Evolutionary conservation across 2,329 filamentous ascomycete genomes (phyloP), one percentile per base, ranked within the genome.

Genomic region (Diatrype stigma): DNA sequence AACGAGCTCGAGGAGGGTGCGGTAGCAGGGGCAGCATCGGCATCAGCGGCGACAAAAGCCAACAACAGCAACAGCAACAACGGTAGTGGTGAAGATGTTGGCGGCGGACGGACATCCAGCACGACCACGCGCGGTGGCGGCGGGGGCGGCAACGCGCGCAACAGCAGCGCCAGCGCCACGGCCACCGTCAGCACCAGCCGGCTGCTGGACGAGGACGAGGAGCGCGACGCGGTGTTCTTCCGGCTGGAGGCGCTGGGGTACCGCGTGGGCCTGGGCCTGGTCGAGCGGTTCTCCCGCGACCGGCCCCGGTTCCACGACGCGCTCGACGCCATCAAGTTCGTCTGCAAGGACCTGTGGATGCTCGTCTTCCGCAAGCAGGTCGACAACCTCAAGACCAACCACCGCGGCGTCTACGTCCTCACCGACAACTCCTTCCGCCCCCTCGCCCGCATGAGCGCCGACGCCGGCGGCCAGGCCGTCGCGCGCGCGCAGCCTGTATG

Each of bases 311-410:
- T 96, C 67, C 89, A 87, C 55, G 91, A 96, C 62, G 92, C 92
- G 3, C 82, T 99, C 40, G 94, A 97, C 66, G 88, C 92, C 46
- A 99, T 99, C 68, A 99, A 99, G 70, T 97, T 99, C 66, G 78
- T 99, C 46, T 99, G 94, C 81, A 99, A 99, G 75, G 94, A 99
- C 69, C 79, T 99, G 42, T 99, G 94, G 94, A 91, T 85, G 32
- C 78, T 97, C 19, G 82, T 96, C 16, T 99, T 96, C 71, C 82
- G 89, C 67, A 99, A 99, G 73, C 95, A 97, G 70, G 90, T 99
- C 65, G 94, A 99, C 71, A 99, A 99, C 68, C 79, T 99, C 45
- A 99, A 99, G 73, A 99, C 94, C 8, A 99, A 99, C 67, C 94
- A 99, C 68, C 79, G 94, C 62, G 94, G 94, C 47, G 91, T 97